phyloP scores from a whole-genome alignment of 768 basidiomycete species.

The Cystofilobasidium macerans region DNA sequence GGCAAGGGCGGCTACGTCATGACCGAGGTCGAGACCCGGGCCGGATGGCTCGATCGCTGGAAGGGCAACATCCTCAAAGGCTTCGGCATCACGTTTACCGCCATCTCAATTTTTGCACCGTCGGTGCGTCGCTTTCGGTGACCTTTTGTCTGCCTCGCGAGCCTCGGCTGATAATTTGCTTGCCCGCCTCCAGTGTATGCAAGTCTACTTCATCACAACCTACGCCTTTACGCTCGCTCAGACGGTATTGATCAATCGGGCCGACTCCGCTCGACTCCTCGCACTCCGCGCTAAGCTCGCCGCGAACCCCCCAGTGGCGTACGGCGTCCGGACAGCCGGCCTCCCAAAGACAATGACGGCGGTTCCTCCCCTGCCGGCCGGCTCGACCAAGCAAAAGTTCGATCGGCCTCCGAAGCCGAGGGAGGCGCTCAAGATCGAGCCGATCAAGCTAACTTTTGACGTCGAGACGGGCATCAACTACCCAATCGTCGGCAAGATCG shows the following conservation, averaged over 20 bases:
- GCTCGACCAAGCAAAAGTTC: neutral
- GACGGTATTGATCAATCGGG: neutral
- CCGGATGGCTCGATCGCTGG: neutral
- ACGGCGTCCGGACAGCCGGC: neutral
- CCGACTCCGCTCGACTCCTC: neutral
- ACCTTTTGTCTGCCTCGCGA: neutral
- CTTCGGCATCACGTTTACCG: neutral
- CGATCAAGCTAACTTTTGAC: neutral
- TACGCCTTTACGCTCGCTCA: constrained; percentile 8
- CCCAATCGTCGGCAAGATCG: no score
- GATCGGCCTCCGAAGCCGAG: neutral
- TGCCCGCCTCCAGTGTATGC: constrained; percentile 9
- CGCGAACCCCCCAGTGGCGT: neutral
- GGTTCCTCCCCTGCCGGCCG: neutral
- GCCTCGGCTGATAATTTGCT: neutral
- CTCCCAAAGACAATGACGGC: neutral
- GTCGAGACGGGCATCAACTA: neutral
- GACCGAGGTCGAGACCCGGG: constrained; percentile 3
- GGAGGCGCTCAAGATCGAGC: neutral
- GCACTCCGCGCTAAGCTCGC: neutral
- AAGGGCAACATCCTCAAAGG: neutral
- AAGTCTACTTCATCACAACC: constrained; percentile 20
- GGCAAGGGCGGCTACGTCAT: neutral
- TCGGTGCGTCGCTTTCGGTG: neutral
- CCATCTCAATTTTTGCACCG: constrained; percentile 9